Percentiles rank a stretch among this genome's conserved stretches.
phyloP scores from a whole-genome alignment of 805 yeast species.

The Zygosaccharomyces bisporus region DNA sequence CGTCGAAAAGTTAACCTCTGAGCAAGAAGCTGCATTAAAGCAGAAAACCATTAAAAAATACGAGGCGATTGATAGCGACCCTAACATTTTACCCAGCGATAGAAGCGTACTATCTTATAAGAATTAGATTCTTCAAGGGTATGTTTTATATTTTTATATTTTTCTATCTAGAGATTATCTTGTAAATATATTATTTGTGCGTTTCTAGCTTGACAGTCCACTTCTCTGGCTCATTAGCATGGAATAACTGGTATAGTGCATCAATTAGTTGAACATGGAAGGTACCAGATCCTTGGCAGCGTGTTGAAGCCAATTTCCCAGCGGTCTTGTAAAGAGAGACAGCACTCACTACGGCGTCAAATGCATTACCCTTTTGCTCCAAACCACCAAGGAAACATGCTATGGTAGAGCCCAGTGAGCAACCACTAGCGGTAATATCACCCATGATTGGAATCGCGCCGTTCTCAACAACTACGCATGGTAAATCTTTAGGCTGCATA shows the following conservation, averaged over 20 bases:
- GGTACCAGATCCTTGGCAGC: constrained; percentile 38
- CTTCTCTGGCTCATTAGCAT: constrained; percentile 23
- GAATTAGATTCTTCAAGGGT: constrained; percentile 34
- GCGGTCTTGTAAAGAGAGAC: constrained; percentile 57
- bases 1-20: constrained; percentile 64
- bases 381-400: constrained; percentile 53
- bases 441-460: constrained; percentile 69
- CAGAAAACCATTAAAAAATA: constrained; percentile 50
- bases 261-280: constrained; percentile 33
- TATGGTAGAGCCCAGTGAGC: constrained; percentile 72
- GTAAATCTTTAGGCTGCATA: constrained; percentile 21
- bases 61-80: constrained; percentile 43
- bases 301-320: constrained; percentile 49
- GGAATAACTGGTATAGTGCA: constrained; percentile 27
- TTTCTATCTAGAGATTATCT: constrained; percentile 3
- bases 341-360: constrained; percentile 51
- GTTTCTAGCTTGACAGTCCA: constrained; percentile 26
- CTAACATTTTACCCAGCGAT: constrained; percentile 56
- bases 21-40: constrained; percentile 56
- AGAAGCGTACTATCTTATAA: constrained; percentile 49
- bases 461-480: constrained; percentile 35
- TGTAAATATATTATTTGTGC: constrained; percentile 16
- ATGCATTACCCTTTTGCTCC: constrained; percentile 34
- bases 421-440: constrained; percentile 75
- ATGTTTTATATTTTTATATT: background rate